Percentiles rank a stretch among this genome's conserved stretches.
Conservation (phyloP, 2,329 filamentous ascomycete species). For the Cadophora gregata region DNA sequence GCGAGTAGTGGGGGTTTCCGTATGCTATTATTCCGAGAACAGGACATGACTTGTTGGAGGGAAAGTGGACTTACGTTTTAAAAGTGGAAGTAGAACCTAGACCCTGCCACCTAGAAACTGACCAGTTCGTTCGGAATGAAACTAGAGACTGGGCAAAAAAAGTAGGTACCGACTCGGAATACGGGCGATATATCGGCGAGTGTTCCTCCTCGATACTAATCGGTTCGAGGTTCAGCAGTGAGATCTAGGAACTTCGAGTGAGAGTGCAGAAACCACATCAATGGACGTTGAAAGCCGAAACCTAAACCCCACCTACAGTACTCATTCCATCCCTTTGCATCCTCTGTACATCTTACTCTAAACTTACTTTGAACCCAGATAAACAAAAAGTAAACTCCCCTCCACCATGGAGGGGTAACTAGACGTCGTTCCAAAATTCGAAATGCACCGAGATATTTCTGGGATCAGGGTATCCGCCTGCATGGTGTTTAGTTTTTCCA, state of each 20-base stretch:
- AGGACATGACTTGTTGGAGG: slow-evolving; percentile 11
- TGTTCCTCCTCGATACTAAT: not conserved
- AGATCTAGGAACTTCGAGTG: too few species aligned
- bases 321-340: not conserved
- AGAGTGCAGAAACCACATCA: slow-evolving; percentile 13
- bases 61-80: not conserved
- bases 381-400: not conserved
- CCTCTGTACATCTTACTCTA: not conserved
- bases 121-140: not conserved
- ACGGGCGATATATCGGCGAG: slow-evolving; percentile 9
- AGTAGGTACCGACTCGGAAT: not conserved
- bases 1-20: slow-evolving; percentile 26
- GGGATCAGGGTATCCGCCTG: not conserved
- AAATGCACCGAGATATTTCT: not conserved
- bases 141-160: not conserved
- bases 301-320: slow-evolving; percentile 1
- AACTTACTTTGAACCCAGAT: too few species aligned
- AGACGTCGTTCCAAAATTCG: not conserved
- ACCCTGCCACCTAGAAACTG: not conserved
- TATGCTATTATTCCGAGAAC: slow-evolving; percentile 33
- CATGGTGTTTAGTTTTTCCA: slow-evolving; percentile 10
- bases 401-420: not conserved
- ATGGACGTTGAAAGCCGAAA: not conserved
- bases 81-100: not conserved
- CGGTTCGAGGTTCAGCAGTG: not conserved